phyloP scores from a whole-genome alignment of 805 yeast genomes.

The Yamadazyma insecticola region DNA sequence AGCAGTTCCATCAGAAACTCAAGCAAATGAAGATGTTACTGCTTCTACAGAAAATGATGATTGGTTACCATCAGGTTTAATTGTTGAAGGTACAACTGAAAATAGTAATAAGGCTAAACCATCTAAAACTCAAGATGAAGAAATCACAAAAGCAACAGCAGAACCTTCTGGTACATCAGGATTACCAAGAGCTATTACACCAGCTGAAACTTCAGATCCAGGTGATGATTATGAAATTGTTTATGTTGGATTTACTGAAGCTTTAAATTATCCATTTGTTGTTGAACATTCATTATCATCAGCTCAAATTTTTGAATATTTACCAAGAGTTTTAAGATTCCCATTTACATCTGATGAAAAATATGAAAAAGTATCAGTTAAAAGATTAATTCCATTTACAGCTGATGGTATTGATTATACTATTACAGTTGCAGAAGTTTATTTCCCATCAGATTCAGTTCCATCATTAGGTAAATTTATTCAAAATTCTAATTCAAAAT shows the following conservation, averaged over 20 bases:
- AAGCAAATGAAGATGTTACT: slow-evolving; percentile 7
- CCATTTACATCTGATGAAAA: slow-evolving; percentile 45
- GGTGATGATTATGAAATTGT: slow-evolving; percentile 49
- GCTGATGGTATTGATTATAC: slow-evolving; percentile 52
- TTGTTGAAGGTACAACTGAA: slow-evolving; percentile 18
- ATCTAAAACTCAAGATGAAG: slow-evolving; percentile 25
- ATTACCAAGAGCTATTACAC: slow-evolving; percentile 76
- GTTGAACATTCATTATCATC: slow-evolving; percentile 68
- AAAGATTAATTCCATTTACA: slow-evolving; percentile 71
- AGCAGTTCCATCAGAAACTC: slow-evolving; percentile 4
- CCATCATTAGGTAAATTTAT: slow-evolving; percentile 46
- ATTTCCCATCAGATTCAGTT: slow-evolving; percentile 60
- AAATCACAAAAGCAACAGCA: slow-evolving; percentile 28
- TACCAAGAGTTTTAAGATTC: slow-evolving; percentile 66
- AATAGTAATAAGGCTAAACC: slow-evolving; percentile 12
- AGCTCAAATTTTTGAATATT: slow-evolving; percentile 79
- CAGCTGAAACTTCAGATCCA: slow-evolving; percentile 47
- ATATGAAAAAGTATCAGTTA: slow-evolving; percentile 50
- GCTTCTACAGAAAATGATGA: slow-evolving; percentile 12
- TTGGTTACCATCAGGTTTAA: slow-evolving; percentile 35
- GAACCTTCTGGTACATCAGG: slow-evolving; percentile 36
- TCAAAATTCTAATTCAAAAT: slow-evolving; percentile 44
- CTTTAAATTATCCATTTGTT: slow-evolving; percentile 81
- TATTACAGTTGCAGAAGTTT: slow-evolving; percentile 84
- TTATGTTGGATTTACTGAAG: slow-evolving; percentile 72